Evolutionary conservation across 2,329 filamentous ascomycete species (phyloP).

Genomic region (Pseudogymnoascus sp.): DNA sequence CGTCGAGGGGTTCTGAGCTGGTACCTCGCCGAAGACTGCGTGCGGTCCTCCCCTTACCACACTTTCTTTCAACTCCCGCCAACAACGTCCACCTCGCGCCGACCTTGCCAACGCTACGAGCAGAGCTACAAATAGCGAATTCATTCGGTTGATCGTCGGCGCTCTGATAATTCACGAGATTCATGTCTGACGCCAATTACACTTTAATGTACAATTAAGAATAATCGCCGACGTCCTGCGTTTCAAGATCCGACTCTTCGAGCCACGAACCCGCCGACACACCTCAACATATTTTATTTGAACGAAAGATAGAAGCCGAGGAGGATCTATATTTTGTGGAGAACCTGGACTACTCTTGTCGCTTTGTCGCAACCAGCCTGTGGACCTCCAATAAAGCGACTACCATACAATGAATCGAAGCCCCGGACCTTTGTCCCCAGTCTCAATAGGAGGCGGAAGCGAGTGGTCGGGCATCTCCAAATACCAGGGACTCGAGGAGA

Average conservation of each 20-base stretch:
- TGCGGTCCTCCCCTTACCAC: not conserved
- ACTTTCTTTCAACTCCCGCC: not conserved
- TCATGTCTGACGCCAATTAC: conserved; percentile 5
- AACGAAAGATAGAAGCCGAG: not conserved
- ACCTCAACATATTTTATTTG: conserved; percentile 1
- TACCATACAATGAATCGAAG: conserved; percentile 56
- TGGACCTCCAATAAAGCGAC: conserved; percentile 6
- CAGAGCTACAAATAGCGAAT: conserved; percentile 1
- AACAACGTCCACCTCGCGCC: not conserved
- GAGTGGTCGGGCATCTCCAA: conserved; percentile 70
- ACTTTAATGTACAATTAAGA: conserved; percentile 2
- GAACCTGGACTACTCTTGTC: not conserved
- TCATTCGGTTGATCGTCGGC: not conserved
- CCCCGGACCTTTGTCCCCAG: conserved; percentile 72
- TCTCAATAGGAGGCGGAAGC: conserved; percentile 67
- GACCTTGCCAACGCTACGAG: conserved; percentile 1
- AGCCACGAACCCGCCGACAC: not conserved
- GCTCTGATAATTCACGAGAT: conserved; percentile 3
- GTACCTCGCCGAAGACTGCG: conserved; percentile 3
- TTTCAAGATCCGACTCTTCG: conserved; percentile 4
- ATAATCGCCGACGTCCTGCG: conserved; percentile 6
- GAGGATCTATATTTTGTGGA: not conserved
- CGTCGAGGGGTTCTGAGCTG: conserved; percentile 1
- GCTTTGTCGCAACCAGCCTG: conserved; percentile 1
- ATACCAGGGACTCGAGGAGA: conserved; percentile 51